Conservation (phyloP, 495 filamentous ascomycete genomes). For the Trichoderma virens region DNA sequence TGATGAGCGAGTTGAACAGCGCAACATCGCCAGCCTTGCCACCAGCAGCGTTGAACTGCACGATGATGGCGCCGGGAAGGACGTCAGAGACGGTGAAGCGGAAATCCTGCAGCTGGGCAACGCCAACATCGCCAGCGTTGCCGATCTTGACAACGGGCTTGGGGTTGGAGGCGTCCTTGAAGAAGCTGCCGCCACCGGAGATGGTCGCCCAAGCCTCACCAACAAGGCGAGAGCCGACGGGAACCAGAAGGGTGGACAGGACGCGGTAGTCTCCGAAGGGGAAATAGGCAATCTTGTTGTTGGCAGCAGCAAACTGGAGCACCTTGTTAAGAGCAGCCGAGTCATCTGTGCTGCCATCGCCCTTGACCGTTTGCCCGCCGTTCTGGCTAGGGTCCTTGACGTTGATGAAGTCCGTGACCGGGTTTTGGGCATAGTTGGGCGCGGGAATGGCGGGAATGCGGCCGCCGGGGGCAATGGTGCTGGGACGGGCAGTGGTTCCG, state of each 20-base stretch:
- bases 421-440: conserved; percentile 30
- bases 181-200: conserved; percentile 37
- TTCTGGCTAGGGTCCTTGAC: conserved; percentile 44
- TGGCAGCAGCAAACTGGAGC: conserved; percentile 14
- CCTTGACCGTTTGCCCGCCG: conserved; percentile 10
- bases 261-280: conserved; percentile 33
- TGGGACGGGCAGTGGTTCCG: conserved; percentile 21
- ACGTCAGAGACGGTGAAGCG: conserved; percentile 35
- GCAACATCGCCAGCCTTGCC: conserved; percentile 52
- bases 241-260: conserved; percentile 29
- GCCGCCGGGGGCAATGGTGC: conserved; percentile 24
- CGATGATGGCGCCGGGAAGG: conserved; percentile 49
- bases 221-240: conserved; percentile 39
- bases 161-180: conserved; percentile 41
- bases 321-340: conserved; percentile 10
- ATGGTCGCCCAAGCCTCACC: conserved; percentile 41
- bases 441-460: conserved; percentile 26
- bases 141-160: conserved; percentile 47
- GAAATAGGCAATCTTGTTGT: conserved; percentile 57
- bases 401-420: conserved; percentile 45
- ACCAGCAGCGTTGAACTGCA: conserved; percentile 77
- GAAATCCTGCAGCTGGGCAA: conserved; percentile 49
- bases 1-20: conserved; percentile 88
- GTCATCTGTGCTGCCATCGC: conserved; percentile 15
- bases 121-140: conserved; percentile 38